Percentiles rank a stretch among this genome's conserved stretches.
Conservation (phyloP, 139 green algal genomes). For the Protoeuglena noctilucae region DNA sequence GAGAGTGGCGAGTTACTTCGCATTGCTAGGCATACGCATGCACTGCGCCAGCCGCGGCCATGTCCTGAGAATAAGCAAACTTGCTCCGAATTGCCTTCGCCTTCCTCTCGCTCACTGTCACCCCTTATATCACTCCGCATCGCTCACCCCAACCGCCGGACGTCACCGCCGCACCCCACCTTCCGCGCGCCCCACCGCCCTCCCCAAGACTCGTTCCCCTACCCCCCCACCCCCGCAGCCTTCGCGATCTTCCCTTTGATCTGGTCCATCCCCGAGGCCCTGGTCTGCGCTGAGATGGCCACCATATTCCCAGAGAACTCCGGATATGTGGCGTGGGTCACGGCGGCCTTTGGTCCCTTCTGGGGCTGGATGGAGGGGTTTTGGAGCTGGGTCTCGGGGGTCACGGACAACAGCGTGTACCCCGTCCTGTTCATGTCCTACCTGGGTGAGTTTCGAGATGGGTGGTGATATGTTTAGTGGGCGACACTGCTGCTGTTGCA, state of each 20-base stretch:
- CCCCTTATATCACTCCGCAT: no score
- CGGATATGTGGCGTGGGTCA: conserved; percentile 90
- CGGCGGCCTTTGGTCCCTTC: conserved; percentile 85
- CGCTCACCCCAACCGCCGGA: no score
- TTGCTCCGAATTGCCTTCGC: conserved; percentile 20
- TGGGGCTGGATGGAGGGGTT: conserved; percentile 93
- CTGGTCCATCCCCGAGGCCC: conserved; percentile 80
- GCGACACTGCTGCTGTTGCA: conserved; percentile 5
- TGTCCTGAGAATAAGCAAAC: no score
- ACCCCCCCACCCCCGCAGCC: no score
- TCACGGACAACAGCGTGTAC: conserved; percentile 91
- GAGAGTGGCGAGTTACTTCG: background rate
- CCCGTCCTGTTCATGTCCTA: conserved; percentile 88
- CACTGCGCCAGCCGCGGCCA: no score
- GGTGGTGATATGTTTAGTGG: no score
- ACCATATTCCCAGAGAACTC: conserved; percentile 91
- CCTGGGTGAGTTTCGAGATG: conserved; percentile 50
- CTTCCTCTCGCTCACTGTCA: conserved; percentile 19
- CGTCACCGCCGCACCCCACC: no score
- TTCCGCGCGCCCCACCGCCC: no score
- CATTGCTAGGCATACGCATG: no score
- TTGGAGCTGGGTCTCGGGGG: conserved; percentile 76
- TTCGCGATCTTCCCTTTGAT: conserved; percentile 65
- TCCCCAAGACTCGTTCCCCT: no score
- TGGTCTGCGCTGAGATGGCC: conserved; percentile 79